Conservation (phyloP, 2,329 filamentous ascomycete species). For the Aspergillus brasiliensis region DNA sequence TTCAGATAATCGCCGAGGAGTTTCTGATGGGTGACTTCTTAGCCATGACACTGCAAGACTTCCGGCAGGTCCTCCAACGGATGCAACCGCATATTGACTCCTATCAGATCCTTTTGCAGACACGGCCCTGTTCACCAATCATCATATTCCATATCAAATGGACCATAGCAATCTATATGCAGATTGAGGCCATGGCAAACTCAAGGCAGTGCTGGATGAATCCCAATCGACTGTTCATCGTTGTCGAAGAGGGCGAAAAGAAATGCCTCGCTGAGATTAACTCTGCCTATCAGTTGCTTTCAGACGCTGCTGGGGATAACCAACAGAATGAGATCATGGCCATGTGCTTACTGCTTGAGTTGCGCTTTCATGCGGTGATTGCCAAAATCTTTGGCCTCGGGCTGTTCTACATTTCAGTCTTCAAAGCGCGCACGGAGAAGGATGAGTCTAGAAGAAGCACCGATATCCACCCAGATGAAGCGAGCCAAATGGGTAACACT, state of each 20-base stretch:
- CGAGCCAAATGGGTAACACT: background rate
- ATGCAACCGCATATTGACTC: conserved; percentile 15
- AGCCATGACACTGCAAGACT: conserved; percentile 9
- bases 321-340: conserved; percentile 3
- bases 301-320: background rate
- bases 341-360: conserved; percentile 12
- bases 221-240: conserved; percentile 4
- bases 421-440: background rate
- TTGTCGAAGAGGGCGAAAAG: conserved; percentile 15
- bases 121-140: conserved; percentile 11
- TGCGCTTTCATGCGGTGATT: conserved; percentile 12
- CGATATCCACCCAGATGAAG: background rate
- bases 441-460: background rate
- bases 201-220: conserved; percentile 13
- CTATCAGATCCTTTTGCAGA: conserved; percentile 13
- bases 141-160: conserved; percentile 19
- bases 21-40: conserved; percentile 12
- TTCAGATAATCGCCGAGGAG: conserved; percentile 12
- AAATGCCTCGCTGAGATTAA: conserved; percentile 13
- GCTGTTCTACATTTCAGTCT: conserved; percentile 13
- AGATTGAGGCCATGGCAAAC: conserved; percentile 13
- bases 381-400: conserved; percentile 10
- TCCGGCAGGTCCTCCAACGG: conserved; percentile 6
- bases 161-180: conserved; percentile 12
- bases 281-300: conserved; percentile 6